A percentile compares a stretch with the other conserved stretches of the same genome.
Evolutionary conservation across 75 land plant species (phyloP).

Genomic region (Cupressus sempervirens): DNA sequence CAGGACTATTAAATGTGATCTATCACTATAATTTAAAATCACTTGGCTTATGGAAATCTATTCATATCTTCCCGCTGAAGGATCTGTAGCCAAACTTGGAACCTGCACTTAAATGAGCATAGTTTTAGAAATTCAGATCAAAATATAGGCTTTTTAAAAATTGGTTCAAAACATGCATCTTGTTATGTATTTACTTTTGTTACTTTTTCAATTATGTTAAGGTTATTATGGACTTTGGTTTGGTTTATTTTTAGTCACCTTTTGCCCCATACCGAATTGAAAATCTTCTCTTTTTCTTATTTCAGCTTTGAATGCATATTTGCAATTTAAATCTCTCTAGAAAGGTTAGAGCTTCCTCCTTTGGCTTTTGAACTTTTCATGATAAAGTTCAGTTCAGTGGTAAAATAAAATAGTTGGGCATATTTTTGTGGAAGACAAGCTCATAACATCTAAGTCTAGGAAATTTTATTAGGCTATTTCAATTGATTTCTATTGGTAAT

Average conservation of each 20-base stretch:
- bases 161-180: neutral
- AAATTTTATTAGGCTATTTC: conserved; percentile 1
- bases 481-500: neutral
- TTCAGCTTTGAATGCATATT: neutral
- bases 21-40: neutral
- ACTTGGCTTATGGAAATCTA: neutral
- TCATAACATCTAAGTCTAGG: neutral
- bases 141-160: neutral
- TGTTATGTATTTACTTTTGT: neutral
- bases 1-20: neutral
- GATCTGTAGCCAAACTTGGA: neutral
- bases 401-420: neutral
- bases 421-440: neutral
- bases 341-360: neutral
- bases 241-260: neutral
- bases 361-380: neutral
- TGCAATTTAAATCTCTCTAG: neutral
- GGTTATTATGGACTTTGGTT: neutral
- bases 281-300: neutral
- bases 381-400: neutral
- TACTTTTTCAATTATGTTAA: neutral
- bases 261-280: neutral
- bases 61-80: neutral
- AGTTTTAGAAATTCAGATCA: neutral
- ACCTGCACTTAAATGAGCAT: neutral